Evolutionary conservation across 2,329 filamentous ascomycete species (phyloP).

Genomic region (Verticillium dahliae): DNA sequence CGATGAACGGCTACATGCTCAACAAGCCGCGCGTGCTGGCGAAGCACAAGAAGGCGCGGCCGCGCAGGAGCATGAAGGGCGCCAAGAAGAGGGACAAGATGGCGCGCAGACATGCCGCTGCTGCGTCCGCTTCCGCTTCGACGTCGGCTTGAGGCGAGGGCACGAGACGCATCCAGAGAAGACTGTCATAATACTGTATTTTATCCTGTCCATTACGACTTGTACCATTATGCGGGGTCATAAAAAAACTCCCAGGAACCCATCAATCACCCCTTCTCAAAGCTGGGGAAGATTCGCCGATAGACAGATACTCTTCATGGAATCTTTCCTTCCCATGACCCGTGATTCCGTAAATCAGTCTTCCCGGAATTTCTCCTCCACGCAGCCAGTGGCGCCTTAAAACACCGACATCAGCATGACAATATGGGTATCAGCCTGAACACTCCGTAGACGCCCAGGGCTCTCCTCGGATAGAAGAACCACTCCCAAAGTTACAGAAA

Average conservation of each 20-base stretch:
- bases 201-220: background rate
- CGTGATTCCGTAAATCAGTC: background rate
- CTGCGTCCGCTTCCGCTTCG: background rate
- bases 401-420: background rate
- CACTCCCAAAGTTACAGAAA: background rate
- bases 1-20: slow-evolving; percentile 66
- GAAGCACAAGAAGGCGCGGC: slow-evolving; percentile 46
- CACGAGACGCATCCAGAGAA: too few species aligned
- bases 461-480: background rate
- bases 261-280: background rate
- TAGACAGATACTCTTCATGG: background rate
- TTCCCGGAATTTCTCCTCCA: background rate
- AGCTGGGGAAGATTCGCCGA: background rate
- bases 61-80: slow-evolving; percentile 65
- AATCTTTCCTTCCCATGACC: background rate
- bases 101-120: slow-evolving; percentile 15
- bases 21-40: slow-evolving; percentile 47
- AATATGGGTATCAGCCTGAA: background rate
- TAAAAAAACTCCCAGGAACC: background rate
- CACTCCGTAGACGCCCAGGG: background rate
- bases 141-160: too few species aligned
- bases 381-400: background rate
- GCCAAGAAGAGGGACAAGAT: slow-evolving; percentile 45
- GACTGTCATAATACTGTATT: background rate
- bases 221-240: background rate